Base-by-base conservation (phyloP, 2,329 filamentous ascomycete genomes). In the Aureobasidium sp. region DNA sequence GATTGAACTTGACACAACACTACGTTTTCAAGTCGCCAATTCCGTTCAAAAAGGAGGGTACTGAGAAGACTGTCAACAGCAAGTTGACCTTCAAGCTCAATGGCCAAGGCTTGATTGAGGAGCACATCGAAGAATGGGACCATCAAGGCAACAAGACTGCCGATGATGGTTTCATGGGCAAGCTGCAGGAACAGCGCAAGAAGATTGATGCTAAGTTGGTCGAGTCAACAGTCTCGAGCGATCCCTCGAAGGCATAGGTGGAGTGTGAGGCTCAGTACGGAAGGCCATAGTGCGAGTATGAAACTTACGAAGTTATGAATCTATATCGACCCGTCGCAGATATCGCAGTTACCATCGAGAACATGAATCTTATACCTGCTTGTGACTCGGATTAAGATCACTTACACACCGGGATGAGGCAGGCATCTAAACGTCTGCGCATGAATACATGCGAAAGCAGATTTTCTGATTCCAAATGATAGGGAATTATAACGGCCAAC, bases 101-200 rank as follows among this genome's bases (percentile, higher is more conserved):
- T 59, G 36, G 60, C 24, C 56, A 67, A 15, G 68, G 68, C 3
- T 50, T 67, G 55, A 69, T 70, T 17, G 56, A 66, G 62, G 65
- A 70, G 50, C 68, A 70, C 39, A 65, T 68, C 60, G 68, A 70
- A 59, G 68, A 70, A 47, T 70, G 68, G 68, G 67, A 69, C 52
- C 68, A 70, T 37, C 48, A 69, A 61, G 51, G 47, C 26, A 69
- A 69, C 44, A 67, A 69, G 65, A 68, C 66, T 4, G 66, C 64
- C 0, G 68, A 70, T 3, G 68, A 69, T 63, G 68, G 68, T 0
- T 70, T 70, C 48, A 63, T 70, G 64, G 68, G 68, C 4, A 70
- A 69, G 59, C 12, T 70, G 1, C 64, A 66, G 57, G 67, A 70
- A 37, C 67, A 65, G 66, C 65, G 68, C 56, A 70, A 70, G 67